Base-by-base conservation (phyloP, 495 filamentous ascomycete species). In the Stereocaulon alpinum region DNA sequence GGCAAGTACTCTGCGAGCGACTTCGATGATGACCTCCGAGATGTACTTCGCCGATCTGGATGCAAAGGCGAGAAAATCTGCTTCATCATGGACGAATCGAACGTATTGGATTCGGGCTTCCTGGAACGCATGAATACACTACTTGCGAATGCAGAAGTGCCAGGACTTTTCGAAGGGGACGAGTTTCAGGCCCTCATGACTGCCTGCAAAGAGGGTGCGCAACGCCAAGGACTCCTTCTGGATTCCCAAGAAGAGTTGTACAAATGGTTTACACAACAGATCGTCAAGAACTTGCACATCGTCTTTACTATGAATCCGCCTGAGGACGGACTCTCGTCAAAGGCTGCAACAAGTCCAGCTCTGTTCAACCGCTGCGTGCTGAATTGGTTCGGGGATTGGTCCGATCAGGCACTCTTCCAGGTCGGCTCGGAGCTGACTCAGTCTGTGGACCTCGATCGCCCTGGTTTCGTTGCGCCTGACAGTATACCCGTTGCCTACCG, bases 301-400 rank as follows among this genome's bases (percentile, higher is more conserved):
- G 93, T 99, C 41, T 97, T 99, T 68, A 99, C 93, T 2, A 99
- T 99, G 93, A 99, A 99, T 71, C 93, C 93, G n/a, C 93, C 93
- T 5, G 87, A 96, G 69, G 94, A 92, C 61, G 93, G 92, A 1
- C 73, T 99, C 44, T 91, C 87, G 12, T 95, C 91, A 6, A 96
- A 95, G 73, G 94, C 93, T 55, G 93, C 93, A 18, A 99, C 94
- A 15, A 95, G 89, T 77, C 93, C 93, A 44, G 93, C 93, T 32
- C 72, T 99, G 64, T 99, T 99, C 83, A 99, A 99, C 74, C 84
- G 93, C 76, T 99, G 93, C 68, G 93, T 99, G 45, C 84, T 99
- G 56, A 99, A 99, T 74, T 99, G 93, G 93, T 96, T 97, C 71
- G 93, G 93, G 50, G 93, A 99, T 74, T 99, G 93, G 93, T 97